Evolutionary conservation across 2,329 filamentous ascomycete species (phyloP).

Genomic region (Cladosporium sp.): DNA sequence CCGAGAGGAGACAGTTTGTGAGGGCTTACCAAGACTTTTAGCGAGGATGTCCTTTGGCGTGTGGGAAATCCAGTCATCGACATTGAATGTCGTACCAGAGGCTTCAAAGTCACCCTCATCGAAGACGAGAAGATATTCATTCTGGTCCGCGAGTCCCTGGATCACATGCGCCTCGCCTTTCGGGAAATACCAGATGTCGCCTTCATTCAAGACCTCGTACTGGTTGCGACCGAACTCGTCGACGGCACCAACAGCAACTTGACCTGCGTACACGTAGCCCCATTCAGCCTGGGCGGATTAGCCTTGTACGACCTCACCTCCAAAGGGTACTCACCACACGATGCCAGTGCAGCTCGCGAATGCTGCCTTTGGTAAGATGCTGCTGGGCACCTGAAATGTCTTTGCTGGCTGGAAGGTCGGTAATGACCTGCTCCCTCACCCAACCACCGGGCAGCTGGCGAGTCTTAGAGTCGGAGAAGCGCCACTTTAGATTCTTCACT

Average conservation of each 20-base stretch:
- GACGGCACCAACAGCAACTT: conserved; percentile 48
- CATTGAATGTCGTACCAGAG: conserved; percentile 61
- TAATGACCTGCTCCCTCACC: conserved; percentile 62
- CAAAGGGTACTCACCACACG: conserved; percentile 32
- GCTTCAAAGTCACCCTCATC: conserved; percentile 63
- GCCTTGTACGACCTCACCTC: background rate
- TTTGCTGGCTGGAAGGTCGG: conserved; percentile 61
- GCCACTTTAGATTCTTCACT: conserved; percentile 63
- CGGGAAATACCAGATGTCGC: conserved; percentile 46
- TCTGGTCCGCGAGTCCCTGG: conserved; percentile 62
- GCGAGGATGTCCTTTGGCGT: conserved; percentile 61
- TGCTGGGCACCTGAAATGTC: conserved; percentile 67
- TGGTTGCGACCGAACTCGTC: conserved; percentile 49
- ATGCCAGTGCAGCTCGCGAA: conserved; percentile 63
- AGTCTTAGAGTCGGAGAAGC: conserved; percentile 64
- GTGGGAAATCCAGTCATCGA: conserved; percentile 66
- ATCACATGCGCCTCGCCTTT: conserved; percentile 60
- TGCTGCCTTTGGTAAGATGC: conserved; percentile 62
- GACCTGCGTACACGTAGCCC: conserved; percentile 52
- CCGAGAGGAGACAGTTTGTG: background rate
- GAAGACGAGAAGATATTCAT: conserved; percentile 64
- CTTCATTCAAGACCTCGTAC: conserved; percentile 46
- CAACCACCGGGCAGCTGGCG: conserved; percentile 60
- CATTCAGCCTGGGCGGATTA: conserved; percentile 38
- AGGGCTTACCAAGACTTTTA: conserved; percentile 59